Conservation (phyloP, 495 filamentous ascomycete genomes). For the Penicillium samsonianum region DNA sequence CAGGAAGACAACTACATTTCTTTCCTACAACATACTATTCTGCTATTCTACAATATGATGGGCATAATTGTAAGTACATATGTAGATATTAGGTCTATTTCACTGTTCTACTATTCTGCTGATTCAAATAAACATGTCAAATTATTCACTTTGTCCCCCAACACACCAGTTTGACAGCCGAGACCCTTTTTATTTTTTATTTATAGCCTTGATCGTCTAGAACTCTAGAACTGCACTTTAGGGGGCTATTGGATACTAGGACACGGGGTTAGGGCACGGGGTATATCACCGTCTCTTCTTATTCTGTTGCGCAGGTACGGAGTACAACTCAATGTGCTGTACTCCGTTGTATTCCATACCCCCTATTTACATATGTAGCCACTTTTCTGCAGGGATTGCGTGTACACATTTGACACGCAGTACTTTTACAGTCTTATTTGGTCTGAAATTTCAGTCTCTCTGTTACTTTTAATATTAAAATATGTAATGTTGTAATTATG, state of each 20-base stretch:
- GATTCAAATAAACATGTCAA: neutral
- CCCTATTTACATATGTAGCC: neutral
- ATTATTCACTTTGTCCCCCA: neutral
- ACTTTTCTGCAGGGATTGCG: constrained; percentile 7
- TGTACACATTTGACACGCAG: neutral
- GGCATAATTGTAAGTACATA: too few relatives aligned
- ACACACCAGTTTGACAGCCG: neutral
- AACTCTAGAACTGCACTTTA: neutral
- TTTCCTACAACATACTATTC: neutral
- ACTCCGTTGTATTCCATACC: too few relatives aligned
- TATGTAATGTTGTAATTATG: neutral
- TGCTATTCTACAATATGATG: neutral
- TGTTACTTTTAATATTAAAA: neutral
- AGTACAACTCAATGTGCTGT: too few relatives aligned
- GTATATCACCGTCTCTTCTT: too few relatives aligned
- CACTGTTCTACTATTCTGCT: neutral
- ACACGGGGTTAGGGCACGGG: too few relatives aligned
- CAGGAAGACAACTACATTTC: constrained; percentile 10
- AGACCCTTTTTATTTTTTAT: constrained; percentile 8
- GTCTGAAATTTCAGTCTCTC: neutral
- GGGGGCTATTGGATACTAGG: neutral
- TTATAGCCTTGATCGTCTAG: constrained; percentile 12
- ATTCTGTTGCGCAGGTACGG: too few relatives aligned
- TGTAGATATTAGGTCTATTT: neutral
- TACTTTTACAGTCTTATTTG: neutral